Evolutionary conservation across 2,329 filamentous ascomycete genomes (phyloP).

Genomic region (Pyrenophora seminiperda): DNA sequence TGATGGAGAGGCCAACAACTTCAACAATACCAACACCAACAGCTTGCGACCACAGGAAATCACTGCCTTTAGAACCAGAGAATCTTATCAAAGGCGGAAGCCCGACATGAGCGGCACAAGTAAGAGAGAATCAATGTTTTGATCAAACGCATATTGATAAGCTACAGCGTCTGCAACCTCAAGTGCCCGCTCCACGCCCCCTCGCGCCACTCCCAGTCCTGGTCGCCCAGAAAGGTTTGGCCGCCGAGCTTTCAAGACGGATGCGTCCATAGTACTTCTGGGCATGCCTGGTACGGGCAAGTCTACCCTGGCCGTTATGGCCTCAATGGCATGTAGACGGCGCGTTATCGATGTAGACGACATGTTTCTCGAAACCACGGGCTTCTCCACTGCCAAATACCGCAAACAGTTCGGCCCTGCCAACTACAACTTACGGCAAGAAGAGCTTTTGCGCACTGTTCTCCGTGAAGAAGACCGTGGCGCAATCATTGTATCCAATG

Average conservation of each 20-base stretch:
- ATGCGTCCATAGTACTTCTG: constrained; percentile 74
- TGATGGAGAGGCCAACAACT: constrained; percentile 9
- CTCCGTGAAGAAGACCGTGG: constrained; percentile 64
- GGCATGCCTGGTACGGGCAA: constrained; percentile 77
- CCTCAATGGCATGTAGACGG: constrained; percentile 70
- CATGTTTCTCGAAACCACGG: constrained; percentile 68
- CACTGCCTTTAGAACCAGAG: constrained; percentile 1
- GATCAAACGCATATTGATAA: constrained; percentile 9
- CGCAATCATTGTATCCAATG: constrained; percentile 73
- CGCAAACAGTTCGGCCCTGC: constrained; percentile 65
- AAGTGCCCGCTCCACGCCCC: constrained; percentile 37
- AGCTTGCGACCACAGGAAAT: constrained; percentile 2
- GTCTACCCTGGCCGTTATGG: constrained; percentile 75
- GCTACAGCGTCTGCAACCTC: constrained; percentile 28
- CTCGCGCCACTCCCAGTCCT: constrained; percentile 35
- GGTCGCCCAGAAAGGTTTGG: constrained; percentile 23
- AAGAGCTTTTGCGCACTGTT: constrained; percentile 64
- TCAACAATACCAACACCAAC: constrained; percentile 7
- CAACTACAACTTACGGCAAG: constrained; percentile 68
- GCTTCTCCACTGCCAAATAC: constrained; percentile 66
- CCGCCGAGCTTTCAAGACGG: constrained; percentile 56
- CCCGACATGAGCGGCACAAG: constrained; percentile 15
- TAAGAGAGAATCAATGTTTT: constrained; percentile 8
- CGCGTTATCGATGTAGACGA: constrained; percentile 72
- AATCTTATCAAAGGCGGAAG: constrained; percentile 10